Conservation (phyloP, 805 yeast species). For the Zygotorulaspora chibaensis region DNA sequence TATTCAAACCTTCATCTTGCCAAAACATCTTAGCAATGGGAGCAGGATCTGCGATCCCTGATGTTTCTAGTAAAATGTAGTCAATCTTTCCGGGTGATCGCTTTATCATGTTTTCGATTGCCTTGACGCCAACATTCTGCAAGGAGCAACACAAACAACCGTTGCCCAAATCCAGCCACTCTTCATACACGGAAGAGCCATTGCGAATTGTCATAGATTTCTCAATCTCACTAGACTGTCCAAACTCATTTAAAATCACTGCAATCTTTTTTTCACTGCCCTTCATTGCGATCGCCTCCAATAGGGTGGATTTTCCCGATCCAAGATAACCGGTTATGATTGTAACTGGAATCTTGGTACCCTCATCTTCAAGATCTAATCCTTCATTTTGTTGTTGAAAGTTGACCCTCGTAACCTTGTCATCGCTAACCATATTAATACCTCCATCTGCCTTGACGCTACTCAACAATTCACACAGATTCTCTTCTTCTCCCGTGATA, state of each 20-base stretch:
- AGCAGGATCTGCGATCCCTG: conserved; percentile 96
- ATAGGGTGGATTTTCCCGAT: conserved; percentile 85
- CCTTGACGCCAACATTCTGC: conserved; percentile 89
- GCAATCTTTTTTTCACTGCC: conserved; percentile 72
- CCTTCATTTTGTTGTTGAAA: conserved; percentile 17
- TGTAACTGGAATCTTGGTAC: conserved; percentile 74
- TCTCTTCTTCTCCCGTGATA: conserved; percentile 28
- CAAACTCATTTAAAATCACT: conserved; percentile 87
- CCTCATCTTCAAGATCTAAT: background rate
- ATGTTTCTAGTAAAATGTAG: conserved; percentile 87
- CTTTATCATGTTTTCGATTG: conserved; percentile 81
- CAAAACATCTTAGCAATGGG: conserved; percentile 97
- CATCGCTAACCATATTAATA: conserved; percentile 25
- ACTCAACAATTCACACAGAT: conserved; percentile 25
- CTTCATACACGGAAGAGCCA: conserved; percentile 58
- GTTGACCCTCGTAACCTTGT: conserved; percentile 30
- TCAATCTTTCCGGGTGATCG: conserved; percentile 72
- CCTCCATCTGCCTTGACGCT: conserved; percentile 29
- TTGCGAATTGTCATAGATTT: conserved; percentile 67
- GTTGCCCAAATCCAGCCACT: conserved; percentile 94
- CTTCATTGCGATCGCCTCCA: conserved; percentile 66
- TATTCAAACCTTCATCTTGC: conserved; percentile 85
- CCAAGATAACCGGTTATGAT: conserved; percentile 94
- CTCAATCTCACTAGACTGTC: conserved; percentile 86
- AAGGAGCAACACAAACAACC: conserved; percentile 97